These are phyloP conservation scores for Backusella mclennaniae DNA, from an alignment of 192 early-diverging fungal genomes.

Conservation along the genomic window DNA sequence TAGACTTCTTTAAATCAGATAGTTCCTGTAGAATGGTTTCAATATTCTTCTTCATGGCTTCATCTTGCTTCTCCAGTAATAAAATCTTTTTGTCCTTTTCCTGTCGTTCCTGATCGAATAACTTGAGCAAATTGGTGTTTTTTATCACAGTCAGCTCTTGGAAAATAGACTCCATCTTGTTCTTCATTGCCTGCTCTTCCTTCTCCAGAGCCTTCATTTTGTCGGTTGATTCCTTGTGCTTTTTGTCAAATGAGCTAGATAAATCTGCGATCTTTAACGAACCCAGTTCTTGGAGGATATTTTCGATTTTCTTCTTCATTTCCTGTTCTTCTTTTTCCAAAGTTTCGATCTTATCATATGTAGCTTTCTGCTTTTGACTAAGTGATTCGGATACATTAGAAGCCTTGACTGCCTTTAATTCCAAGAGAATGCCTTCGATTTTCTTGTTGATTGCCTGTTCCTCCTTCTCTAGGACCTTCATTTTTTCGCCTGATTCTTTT, in stretches of 20 bases:
- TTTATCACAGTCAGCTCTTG: background rate
- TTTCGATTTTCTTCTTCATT: background rate
- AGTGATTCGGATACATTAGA: background rate
- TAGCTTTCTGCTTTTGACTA: background rate
- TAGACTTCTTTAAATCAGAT: background rate
- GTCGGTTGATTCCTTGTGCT: background rate
- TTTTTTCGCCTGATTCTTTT: too few species aligned
- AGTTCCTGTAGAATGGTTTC: background rate
- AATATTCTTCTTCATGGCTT: background rate
- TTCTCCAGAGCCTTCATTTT: background rate
- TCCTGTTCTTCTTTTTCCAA: background rate
- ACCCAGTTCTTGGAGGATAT: background rate
- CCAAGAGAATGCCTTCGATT: too few species aligned
- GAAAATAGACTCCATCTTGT: background rate
- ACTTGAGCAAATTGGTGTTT: background rate
- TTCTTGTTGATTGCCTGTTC: too few species aligned
- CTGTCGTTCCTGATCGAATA: background rate
- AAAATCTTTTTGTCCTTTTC: background rate
- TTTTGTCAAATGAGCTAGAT: background rate
- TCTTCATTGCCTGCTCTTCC: background rate
- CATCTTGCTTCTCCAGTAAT: background rate
- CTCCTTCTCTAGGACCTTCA: too few species aligned
- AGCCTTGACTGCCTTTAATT: too few species aligned
- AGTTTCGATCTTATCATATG: background rate
- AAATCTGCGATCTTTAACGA: background rate